Evolutionary conservation across 179 eudicot species (phyloP).

Genomic region (Gypsophila paniculata): DNA sequence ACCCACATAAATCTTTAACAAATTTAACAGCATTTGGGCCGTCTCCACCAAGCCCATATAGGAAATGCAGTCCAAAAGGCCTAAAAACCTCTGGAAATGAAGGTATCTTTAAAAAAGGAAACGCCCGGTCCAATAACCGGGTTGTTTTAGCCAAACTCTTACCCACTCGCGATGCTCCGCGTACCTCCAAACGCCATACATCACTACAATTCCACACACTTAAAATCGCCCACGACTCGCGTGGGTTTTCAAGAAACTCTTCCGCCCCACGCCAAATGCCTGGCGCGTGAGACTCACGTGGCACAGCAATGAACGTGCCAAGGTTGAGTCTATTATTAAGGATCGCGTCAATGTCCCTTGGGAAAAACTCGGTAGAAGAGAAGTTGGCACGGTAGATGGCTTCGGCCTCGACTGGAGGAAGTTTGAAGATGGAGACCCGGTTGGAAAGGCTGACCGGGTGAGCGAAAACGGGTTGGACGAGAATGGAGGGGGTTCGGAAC

Average conservation of each 20-base stretch:
- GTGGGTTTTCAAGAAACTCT: conserved; percentile 43
- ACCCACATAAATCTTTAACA: conserved; percentile 50
- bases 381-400: conserved; percentile 60
- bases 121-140: conserved; percentile 65
- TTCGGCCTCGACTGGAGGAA: conserved; percentile 58
- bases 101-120: conserved; percentile 70
- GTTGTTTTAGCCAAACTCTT: conserved; percentile 48
- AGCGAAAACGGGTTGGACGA: conserved; percentile 85
- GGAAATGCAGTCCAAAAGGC: conserved; percentile 85
- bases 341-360: conserved; percentile 69
- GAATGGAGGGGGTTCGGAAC: conserved; percentile 77
- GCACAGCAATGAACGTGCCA: conserved; percentile 72
- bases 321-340: conserved; percentile 52
- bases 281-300: conserved; percentile 26
- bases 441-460: conserved; percentile 44
- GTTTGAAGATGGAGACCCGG: conserved; percentile 43
- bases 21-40: conserved; percentile 51
- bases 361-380: conserved; percentile 85
- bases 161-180: conserved; percentile 67
- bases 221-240: conserved; percentile 76
- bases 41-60: conserved; percentile 87
- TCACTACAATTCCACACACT: conserved; percentile 85
- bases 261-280: conserved; percentile 45
- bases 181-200: conserved; percentile 63
- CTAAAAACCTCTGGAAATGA: conserved; percentile 72